Conservation (phyloP, 129 eudicot genomes). For the Lonicera japonica region DNA sequence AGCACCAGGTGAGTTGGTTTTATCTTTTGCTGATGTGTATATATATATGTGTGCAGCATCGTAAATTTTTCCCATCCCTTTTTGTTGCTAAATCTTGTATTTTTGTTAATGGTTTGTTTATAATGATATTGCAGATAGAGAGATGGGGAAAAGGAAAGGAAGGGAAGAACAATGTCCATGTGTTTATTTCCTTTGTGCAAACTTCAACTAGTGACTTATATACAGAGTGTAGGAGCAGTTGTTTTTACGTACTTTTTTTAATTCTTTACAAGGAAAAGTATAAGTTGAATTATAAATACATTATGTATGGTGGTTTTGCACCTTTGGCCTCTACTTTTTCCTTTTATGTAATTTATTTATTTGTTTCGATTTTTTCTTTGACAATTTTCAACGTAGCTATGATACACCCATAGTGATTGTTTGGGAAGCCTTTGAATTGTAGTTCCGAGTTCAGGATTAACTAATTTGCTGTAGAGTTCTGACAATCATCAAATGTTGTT, state of each 20-base stretch:
- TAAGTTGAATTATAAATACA: conserved; percentile 24
- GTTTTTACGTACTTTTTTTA: background rate
- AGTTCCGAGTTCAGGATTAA: background rate
- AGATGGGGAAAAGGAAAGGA: background rate
- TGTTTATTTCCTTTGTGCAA: conserved; percentile 1
- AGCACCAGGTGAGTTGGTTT: conserved; percentile 46
- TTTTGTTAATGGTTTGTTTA: background rate
- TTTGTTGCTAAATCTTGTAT: background rate
- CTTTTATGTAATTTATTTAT: background rate
- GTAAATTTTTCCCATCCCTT: background rate
- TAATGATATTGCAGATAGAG: conserved; percentile 12
- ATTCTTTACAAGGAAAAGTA: conserved; percentile 7
- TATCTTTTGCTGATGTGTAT: background rate
- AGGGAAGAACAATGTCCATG: conserved; percentile 1
- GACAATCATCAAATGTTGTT: too few relatives aligned
- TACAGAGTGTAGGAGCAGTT: conserved; percentile 5
- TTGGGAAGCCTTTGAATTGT: background rate
- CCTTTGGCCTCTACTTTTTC: conserved; percentile 3
- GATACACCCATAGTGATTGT: conserved; percentile 5
- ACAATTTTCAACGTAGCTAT: background rate
- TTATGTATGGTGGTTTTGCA: conserved; percentile 10
- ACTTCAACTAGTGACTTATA: conserved; percentile 3
- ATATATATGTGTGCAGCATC: background rate
- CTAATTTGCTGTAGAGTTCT: background rate
- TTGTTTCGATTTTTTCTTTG: conserved; percentile 15